These are phyloP conservation scores for Marchantia paleacea DNA, from an alignment of 225 moss, liverwort and hornwort genomes.

Conservation along the genomic window DNA sequence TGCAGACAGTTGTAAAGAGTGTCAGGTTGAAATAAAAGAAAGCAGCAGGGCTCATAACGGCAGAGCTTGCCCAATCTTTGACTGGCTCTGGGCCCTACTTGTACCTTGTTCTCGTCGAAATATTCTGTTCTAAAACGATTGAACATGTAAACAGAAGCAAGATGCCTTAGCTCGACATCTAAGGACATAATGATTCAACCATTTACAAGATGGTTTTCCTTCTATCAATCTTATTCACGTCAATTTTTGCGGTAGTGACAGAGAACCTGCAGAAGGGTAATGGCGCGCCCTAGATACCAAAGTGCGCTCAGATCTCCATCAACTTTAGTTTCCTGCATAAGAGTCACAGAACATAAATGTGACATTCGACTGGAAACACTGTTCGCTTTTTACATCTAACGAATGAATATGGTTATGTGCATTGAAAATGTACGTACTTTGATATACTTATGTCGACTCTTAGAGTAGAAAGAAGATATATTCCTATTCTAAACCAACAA, in stretches of 20 bases:
- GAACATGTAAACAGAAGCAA: not conserved
- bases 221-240: not conserved
- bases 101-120: not conserved
- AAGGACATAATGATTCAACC: too few species aligned
- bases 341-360: not conserved
- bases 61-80: not conserved
- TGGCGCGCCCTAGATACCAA: slow-evolving; percentile 83
- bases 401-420: too few species aligned
- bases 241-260: not conserved
- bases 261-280: slow-evolving; percentile 72
- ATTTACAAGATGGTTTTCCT: too few species aligned
- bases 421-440: too few species aligned
- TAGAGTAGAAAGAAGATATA: too few species aligned
- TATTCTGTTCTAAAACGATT: not conserved
- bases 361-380: too few species aligned
- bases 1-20: slow-evolving; percentile 29
- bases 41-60: not conserved
- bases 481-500: not conserved
- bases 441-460: too few species aligned
- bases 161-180: too few species aligned
- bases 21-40: not conserved
- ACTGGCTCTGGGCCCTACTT: not conserved
- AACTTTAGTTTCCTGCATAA: slow-evolving; percentile 72
- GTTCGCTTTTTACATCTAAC: too few species aligned
- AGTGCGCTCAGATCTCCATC: slow-evolving; percentile 90